Evolutionary conservation across 1,284 basidiomycete genomes (phyloP).

Genomic region (Naganishia sp.): DNA sequence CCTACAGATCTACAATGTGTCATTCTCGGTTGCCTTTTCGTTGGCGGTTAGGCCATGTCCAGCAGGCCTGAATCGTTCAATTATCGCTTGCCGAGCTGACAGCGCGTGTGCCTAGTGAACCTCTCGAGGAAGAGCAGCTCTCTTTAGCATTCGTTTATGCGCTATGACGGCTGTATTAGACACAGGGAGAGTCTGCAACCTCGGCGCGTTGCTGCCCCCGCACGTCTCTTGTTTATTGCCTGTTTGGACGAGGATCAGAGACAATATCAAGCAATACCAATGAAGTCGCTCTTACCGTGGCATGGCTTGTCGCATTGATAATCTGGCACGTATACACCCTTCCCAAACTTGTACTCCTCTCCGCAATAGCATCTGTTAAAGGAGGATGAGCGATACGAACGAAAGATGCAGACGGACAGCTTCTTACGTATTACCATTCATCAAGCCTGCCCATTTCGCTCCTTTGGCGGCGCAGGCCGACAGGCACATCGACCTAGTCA

Average conservation of each 20-base stretch:
- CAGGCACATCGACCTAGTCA: conserved; percentile 37
- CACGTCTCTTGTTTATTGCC: conserved; percentile 1
- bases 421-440: conserved; percentile 16
- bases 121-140: not conserved
- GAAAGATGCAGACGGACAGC: not conserved
- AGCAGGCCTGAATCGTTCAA: too few species aligned
- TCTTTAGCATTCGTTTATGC: conserved; percentile 19
- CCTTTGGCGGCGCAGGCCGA: conserved; percentile 36
- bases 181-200: conserved; percentile 1
- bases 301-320: conserved; percentile 6
- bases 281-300: not conserved
- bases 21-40: too few species aligned
- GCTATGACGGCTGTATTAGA: conserved; percentile 1
- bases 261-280: not conserved
- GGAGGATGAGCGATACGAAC: not conserved
- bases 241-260: not conserved
- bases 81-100: too few species aligned
- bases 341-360: conserved; percentile 1
- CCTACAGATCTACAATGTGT: too few species aligned
- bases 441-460: conserved; percentile 30
- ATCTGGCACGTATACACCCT: conserved; percentile 12
- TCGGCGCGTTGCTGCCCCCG: not conserved
- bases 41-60: too few species aligned
- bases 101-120: not conserved
- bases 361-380: conserved; percentile 6